Evolutionary conservation across 805 yeast genomes (phyloP), one percentile per base, ranked within the genome.

Genomic region (Saccharomycopsis lassenensis): DNA sequence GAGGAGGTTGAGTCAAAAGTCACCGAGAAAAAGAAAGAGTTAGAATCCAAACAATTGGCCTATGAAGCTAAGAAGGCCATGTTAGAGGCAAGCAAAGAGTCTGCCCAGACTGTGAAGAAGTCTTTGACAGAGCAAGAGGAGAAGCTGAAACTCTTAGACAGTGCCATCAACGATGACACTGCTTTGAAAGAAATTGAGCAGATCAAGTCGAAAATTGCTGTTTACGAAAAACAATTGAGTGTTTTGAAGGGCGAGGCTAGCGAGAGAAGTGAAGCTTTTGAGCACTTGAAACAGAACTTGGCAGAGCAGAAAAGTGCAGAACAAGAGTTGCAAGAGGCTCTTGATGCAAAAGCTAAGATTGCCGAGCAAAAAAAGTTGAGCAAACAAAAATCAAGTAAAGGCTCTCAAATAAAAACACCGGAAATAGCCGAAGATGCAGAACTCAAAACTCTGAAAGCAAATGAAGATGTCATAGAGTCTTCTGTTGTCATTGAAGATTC

Each of bases 281-380:
- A 36, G 8, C 19, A 20, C 6, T 42, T 42, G 39, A 15, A 25
- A 19, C 22, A 29, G 10, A 42, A 31, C 23, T 31, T 42, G 24
- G 30, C 23, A 10, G 30, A 33, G 8, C 46, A 42, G 47, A 31
- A 39, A 24, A n/a, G 24, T 29, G 29, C 16, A n/a, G 21, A 20
- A 29, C 4, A 8, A 15, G 26, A n/a, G 11, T 4, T 11, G 18
- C 26, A 29, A 15, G 27, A 30, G 19, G 35, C 21, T 12, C 17
- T 24, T 11, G 26, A 20, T 8, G 10, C 5, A 7, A n/a, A 5
- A 5, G 19, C 19, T 6, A 21, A 14, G 7, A 21, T 8, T 6
- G 25, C 25, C 6, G 25, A n/a, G n/a, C n/a, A n/a, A n/a, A n/a
- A n/a, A n/a, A 22, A 22, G 24, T 11, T 22, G 11, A 22, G 11